These are phyloP conservation scores for Colletotrichum chlorophyti DNA, from an alignment of 2,329 filamentous ascomycete genomes.

Conservation along the genomic window DNA sequence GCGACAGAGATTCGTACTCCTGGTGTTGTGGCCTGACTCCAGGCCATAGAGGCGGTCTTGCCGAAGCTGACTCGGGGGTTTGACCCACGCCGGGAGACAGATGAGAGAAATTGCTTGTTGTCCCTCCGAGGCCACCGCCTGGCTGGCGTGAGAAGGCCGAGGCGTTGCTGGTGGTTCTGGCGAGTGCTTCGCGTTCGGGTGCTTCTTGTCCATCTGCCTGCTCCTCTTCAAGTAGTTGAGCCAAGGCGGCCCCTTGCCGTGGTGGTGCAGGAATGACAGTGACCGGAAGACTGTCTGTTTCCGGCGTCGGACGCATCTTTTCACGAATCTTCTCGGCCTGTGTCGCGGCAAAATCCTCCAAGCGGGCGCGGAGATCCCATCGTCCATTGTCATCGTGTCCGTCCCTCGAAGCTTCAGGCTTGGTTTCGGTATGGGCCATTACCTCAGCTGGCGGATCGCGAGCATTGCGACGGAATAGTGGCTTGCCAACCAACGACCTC, in stretches of 20 bases:
- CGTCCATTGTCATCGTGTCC: conserved; percentile 39
- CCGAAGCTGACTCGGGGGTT: conserved; percentile 31
- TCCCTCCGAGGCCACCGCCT: conserved; percentile 6
- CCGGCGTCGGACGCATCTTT: conserved; percentile 58
- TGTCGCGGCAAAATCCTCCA: conserved; percentile 67
- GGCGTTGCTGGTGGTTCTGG: conserved; percentile 20
- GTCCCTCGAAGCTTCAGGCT: conserved; percentile 23
- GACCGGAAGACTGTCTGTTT: conserved; percentile 63
- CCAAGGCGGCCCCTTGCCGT: conserved; percentile 61
- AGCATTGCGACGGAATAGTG: conserved; percentile 35
- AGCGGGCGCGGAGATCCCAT: conserved; percentile 63
- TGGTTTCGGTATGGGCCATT: conserved; percentile 11
- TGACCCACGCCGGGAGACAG: not conserved
- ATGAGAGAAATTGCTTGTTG: conserved; percentile 24
- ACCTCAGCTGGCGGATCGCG: conserved; percentile 20
- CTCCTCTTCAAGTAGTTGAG: conserved; percentile 64
- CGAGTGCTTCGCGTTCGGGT: conserved; percentile 8
- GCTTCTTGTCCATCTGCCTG: conserved; percentile 27
- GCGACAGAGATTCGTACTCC: conserved; percentile 30
- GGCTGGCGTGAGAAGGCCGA: conserved; percentile 18
- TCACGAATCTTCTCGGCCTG: conserved; percentile 68
- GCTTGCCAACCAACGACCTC: conserved; percentile 38
- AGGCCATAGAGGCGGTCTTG: conserved; percentile 51
- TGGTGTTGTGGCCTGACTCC: conserved; percentile 45
- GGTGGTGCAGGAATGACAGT: conserved; percentile 68